A percentile compares a stretch with the other conserved stretches of the same genome.
These are phyloP conservation scores for Apiotrichum laibachii DNA, from an alignment of 1,284 basidiomycete genomes.

Conservation along the genomic window DNA sequence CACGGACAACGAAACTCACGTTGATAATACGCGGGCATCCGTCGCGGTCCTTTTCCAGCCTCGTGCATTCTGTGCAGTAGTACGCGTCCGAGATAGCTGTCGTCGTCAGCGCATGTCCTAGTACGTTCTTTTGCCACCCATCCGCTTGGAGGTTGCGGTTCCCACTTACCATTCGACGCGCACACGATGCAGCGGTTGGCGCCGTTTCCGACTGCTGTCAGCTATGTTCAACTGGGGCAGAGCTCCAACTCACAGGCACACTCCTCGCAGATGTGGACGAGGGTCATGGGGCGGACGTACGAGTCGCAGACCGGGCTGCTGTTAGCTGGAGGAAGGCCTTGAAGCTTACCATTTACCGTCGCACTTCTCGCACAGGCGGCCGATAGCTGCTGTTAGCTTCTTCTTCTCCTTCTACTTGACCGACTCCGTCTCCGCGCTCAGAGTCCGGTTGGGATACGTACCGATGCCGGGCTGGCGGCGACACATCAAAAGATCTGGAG, in stretches of 20 bases:
- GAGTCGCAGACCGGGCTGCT: slow-evolving; percentile 96
- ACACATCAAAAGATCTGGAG: slow-evolving; percentile 88
- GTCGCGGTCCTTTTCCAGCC: slow-evolving; percentile 94
- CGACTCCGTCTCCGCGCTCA: too few species aligned
- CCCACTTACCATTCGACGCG: slow-evolving; percentile 73
- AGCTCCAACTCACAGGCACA: slow-evolving; percentile 69
- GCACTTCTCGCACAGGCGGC: slow-evolving; percentile 96
- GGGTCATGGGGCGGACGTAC: slow-evolving; percentile 94
- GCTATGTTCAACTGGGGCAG: not conserved
- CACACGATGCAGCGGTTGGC: slow-evolving; percentile 97
- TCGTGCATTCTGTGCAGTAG: slow-evolving; percentile 93
- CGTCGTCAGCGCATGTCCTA: not conserved
- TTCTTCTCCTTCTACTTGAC: too few species aligned
- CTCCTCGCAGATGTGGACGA: slow-evolving; percentile 98
- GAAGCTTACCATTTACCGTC: slow-evolving; percentile 96
- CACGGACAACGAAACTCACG: slow-evolving; percentile 24
- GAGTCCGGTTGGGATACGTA: slow-evolving; percentile 52
- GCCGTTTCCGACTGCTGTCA: slow-evolving; percentile 71
- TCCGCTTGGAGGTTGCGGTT: not conserved
- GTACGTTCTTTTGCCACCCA: not conserved
- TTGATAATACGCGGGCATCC: slow-evolving; percentile 99
- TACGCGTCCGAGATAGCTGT: slow-evolving; percentile 94
- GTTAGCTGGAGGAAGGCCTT: slow-evolving; percentile 5
- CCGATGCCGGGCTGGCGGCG: slow-evolving; percentile 93
- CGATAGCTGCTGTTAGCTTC: slow-evolving; percentile 66